These are phyloP conservation scores for Alternaria ventricosa DNA, from an alignment of 2,329 filamentous ascomycete genomes.

Conservation along the genomic window DNA sequence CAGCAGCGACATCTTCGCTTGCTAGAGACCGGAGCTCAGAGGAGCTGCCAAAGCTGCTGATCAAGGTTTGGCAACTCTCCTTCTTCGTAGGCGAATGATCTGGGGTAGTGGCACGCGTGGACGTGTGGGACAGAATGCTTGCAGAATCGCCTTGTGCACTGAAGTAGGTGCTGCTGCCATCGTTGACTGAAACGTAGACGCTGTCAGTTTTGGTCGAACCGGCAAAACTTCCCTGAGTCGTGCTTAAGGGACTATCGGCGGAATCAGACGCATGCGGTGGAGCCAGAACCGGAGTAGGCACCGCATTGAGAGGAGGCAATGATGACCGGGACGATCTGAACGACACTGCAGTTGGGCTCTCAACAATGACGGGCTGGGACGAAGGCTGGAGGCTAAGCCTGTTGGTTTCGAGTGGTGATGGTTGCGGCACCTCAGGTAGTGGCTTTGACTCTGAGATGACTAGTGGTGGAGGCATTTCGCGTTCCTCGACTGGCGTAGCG, in stretches of 20 bases:
- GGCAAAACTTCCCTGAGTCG: conserved; percentile 36
- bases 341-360: conserved; percentile 44
- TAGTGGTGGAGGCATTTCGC: conserved; percentile 49
- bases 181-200: conserved; percentile 76
- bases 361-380: conserved; percentile 29
- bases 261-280: conserved; percentile 35
- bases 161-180: conserved; percentile 80
- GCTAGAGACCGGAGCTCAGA: conserved; percentile 67
- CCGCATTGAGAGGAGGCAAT: conserved; percentile 45
- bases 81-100: conserved; percentile 65
- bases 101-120: conserved; percentile 87
- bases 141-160: conserved; percentile 76
- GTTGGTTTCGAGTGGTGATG: conserved; percentile 44
- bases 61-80: conserved; percentile 64
- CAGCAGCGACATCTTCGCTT: conserved; percentile 79
- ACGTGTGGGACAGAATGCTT: conserved; percentile 80
- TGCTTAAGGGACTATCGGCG: conserved; percentile 46
- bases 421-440: conserved; percentile 66
- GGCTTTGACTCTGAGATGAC: conserved; percentile 68
- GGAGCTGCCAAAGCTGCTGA: conserved; percentile 69
- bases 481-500: conserved; percentile 46
- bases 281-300: conserved; percentile 36
- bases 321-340: conserved; percentile 59
- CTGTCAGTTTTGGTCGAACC: conserved; percentile 59
- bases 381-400: conserved; percentile 32